phyloP scores from a whole-genome alignment of 257 asterid species.

The Verbascum thapsus region DNA sequence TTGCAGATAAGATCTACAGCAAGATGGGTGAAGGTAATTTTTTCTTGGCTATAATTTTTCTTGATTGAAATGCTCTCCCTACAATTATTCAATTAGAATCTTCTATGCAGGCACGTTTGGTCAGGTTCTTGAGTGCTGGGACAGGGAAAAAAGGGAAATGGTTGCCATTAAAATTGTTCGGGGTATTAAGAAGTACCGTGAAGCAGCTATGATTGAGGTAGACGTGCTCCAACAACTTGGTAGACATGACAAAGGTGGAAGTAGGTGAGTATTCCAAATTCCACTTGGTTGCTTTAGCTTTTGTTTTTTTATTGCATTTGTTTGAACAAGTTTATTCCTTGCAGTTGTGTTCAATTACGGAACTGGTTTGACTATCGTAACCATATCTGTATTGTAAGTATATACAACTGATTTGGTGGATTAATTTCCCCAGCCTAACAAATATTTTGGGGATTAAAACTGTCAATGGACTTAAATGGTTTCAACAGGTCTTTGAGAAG shows the following conservation, averaged over 20 bases:
- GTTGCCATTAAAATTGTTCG: slow-evolving; percentile 90
- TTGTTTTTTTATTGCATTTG: slow-evolving; percentile 47
- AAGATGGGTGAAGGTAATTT: slow-evolving; percentile 90
- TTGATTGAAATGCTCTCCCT: background rate
- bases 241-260: slow-evolving; percentile 81
- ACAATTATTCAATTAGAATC: background rate
- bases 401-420: slow-evolving; percentile 73
- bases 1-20: slow-evolving; percentile 81
- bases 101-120: slow-evolving; percentile 75
- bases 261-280: slow-evolving; percentile 57
- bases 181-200: slow-evolving; percentile 80
- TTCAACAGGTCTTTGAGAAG: slow-evolving; percentile 99
- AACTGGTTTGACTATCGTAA: slow-evolving; percentile 99
- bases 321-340: slow-evolving; percentile 87
- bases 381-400: slow-evolving; percentile 99
- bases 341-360: slow-evolving; percentile 99
- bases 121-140: slow-evolving; percentile 97
- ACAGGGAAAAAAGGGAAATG: slow-evolving; percentile 76
- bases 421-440: slow-evolving; percentile 66
- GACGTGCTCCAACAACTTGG: slow-evolving; percentile 87
- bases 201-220: slow-evolving; percentile 88
- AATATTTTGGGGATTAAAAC: slow-evolving; percentile 63
- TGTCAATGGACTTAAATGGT: slow-evolving; percentile 75
- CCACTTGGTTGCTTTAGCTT: slow-evolving; percentile 16
- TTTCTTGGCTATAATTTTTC: background rate